Evolutionary conservation across 2,329 filamentous ascomycete species (phyloP).

Genomic region (Colletotrichum melonis): DNA sequence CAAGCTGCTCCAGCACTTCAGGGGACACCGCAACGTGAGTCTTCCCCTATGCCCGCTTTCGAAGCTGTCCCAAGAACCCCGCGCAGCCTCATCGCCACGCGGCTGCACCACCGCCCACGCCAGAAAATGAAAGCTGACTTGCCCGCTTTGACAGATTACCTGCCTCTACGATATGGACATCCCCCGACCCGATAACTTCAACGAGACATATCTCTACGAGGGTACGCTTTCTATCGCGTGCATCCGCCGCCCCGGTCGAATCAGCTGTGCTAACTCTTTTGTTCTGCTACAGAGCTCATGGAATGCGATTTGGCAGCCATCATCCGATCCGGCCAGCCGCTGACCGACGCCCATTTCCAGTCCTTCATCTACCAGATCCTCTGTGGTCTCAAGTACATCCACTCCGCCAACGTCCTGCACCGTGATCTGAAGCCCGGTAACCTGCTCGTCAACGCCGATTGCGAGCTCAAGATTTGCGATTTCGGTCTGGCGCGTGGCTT

Average conservation of each 20-base stretch:
- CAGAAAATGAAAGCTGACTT: conserved; percentile 11
- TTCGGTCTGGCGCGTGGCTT: conserved; percentile 97
- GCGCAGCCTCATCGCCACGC: conserved; percentile 19
- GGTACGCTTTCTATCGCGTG: conserved; percentile 65
- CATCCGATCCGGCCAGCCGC: conserved; percentile 94
- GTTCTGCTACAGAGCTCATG: conserved; percentile 83
- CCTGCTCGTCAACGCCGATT: conserved; percentile 97
- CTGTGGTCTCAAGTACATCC: conserved; percentile 98
- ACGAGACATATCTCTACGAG: conserved; percentile 98
- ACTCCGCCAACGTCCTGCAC: conserved; percentile 97
- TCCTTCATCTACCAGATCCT: conserved; percentile 99
- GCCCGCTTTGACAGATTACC: conserved; percentile 76
- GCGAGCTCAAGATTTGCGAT: conserved; percentile 99
- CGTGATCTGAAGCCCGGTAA: conserved; percentile 98
- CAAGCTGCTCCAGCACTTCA: conserved; percentile 98
- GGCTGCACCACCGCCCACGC: conserved; percentile 25
- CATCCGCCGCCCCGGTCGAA: background rate
- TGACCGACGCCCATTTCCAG: conserved; percentile 99
- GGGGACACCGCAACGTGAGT: conserved; percentile 86
- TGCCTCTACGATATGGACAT: conserved; percentile 99
- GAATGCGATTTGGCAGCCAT: conserved; percentile 98
- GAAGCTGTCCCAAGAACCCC: conserved; percentile 7
- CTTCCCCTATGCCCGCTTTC: background rate
- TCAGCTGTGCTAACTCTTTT: conserved; percentile 9
- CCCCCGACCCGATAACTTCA: conserved; percentile 95